phyloP scores from a whole-genome alignment of 345 rosid species.

The Garcia nutans region DNA sequence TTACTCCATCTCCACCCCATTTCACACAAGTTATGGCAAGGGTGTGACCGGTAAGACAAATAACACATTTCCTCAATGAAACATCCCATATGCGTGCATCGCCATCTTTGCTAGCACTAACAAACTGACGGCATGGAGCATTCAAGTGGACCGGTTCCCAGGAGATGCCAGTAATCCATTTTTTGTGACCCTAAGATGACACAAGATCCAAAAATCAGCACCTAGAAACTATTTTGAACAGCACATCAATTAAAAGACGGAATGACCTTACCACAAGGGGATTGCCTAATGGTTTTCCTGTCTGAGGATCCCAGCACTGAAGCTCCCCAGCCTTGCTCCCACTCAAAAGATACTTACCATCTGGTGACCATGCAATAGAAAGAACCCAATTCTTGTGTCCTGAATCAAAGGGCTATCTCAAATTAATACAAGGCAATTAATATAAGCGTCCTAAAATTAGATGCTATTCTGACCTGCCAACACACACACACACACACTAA shows the following conservation, averaged over 20 bases:
- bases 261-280: constrained; percentile 48
- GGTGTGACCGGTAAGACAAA: constrained; percentile 83
- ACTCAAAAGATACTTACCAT: constrained; percentile 86
- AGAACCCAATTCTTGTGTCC: constrained; percentile 99
- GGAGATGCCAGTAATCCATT: constrained; percentile 96
- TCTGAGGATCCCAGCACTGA: constrained; percentile 77
- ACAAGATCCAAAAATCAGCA: constrained; percentile 21
- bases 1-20: constrained; percentile 96
- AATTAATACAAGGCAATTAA: not conserved
- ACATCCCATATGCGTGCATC: constrained; percentile 98
- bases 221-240: not conserved
- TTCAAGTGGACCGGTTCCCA: constrained; percentile 96
- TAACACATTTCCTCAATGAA: constrained; percentile 59
- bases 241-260: not conserved
- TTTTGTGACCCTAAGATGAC: constrained; percentile 79
- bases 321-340: constrained; percentile 89
- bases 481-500: not conserved
- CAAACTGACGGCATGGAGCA: constrained; percentile 93
- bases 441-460: not conserved
- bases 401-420: constrained; percentile 22
- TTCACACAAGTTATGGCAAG: constrained; percentile 96
- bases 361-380: constrained; percentile 91
- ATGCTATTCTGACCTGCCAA: not conserved
- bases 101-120: constrained; percentile 96
- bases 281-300: constrained; percentile 75